A percentile compares a stretch with the other conserved stretches of the same genome.
phyloP scores from a whole-genome alignment of 2,329 filamentous ascomycete genomes.

The Colletotrichum falcatum region DNA sequence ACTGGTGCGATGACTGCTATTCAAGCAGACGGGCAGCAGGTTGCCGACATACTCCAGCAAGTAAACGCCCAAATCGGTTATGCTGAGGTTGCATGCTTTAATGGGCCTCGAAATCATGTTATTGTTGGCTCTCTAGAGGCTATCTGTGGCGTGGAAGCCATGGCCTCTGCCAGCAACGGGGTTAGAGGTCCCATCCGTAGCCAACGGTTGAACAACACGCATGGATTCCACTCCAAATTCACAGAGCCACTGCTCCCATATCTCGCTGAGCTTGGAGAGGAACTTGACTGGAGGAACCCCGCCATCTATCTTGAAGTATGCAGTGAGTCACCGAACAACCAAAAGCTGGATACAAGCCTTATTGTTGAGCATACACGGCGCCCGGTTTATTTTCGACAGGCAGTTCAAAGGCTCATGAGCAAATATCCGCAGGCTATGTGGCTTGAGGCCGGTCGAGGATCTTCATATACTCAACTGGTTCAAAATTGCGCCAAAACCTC shows the following conservation, averaged over 20 bases:
- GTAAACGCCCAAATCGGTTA: background rate
- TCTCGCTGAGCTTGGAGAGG: background rate
- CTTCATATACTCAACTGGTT: conserved; percentile 50
- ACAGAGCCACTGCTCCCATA: background rate
- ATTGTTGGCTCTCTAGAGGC: conserved; percentile 12
- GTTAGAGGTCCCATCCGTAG: background rate
- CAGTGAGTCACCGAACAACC: conserved; percentile 33
- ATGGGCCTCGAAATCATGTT: conserved; percentile 17
- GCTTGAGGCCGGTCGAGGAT: conserved; percentile 51
- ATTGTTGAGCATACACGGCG: conserved; percentile 48
- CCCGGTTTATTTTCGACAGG: conserved; percentile 51
- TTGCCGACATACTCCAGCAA: background rate
- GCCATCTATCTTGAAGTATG: conserved; percentile 9
- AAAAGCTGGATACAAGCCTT: conserved; percentile 33
- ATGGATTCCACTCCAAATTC: conserved; percentile 24
- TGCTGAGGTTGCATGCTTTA: conserved; percentile 25
- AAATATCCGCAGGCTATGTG: conserved; percentile 45
- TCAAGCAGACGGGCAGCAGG: background rate
- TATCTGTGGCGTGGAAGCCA: background rate
- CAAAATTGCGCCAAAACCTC: background rate
- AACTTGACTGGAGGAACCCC: background rate
- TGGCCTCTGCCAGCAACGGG: background rate
- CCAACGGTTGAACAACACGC: conserved; percentile 3
- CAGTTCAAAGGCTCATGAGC: conserved; percentile 45
- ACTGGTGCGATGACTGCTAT: conserved; percentile 50